A percentile compares a stretch with the other conserved stretches of the same genome.
Evolutionary conservation across 805 yeast species (phyloP).

Genomic region (Starmerella vitae): DNA sequence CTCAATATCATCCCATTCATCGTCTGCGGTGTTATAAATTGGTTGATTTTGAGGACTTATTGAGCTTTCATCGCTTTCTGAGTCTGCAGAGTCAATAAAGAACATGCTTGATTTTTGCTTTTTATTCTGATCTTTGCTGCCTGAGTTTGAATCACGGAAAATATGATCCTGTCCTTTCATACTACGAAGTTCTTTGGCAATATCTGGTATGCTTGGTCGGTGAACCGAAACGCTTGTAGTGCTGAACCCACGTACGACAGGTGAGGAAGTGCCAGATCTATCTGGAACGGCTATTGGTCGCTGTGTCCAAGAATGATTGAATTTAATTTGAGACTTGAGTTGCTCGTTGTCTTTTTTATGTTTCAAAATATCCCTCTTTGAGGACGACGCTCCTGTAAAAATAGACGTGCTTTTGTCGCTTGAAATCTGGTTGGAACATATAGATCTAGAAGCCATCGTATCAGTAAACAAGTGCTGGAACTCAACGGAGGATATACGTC

Average conservation of each 20-base stretch:
- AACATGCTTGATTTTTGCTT: constrained; percentile 28
- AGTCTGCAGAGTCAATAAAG: constrained; percentile 30
- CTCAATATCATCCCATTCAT: constrained; percentile 18
- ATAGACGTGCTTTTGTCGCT: too few relatives aligned
- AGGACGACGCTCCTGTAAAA: too few relatives aligned
- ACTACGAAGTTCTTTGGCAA: not conserved
- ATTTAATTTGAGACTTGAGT: too few relatives aligned
- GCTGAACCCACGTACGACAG: constrained; percentile 29
- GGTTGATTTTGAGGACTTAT: constrained; percentile 12
- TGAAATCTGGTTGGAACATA: too few relatives aligned
- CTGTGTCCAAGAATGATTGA: too few relatives aligned
- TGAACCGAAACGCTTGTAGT: constrained; percentile 26
- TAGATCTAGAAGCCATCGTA: too few relatives aligned
- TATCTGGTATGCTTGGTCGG: constrained; percentile 8
- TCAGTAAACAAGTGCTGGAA: constrained; percentile 10
- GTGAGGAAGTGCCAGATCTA: constrained; percentile 1
- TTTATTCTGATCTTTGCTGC: not conserved
- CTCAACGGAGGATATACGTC: constrained; percentile 12
- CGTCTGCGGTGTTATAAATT: not conserved
- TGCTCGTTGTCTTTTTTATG: too few relatives aligned
- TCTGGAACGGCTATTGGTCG: too few relatives aligned
- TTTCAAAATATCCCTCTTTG: too few relatives aligned
- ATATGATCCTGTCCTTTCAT: too few relatives aligned
- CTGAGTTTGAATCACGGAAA: too few relatives aligned
- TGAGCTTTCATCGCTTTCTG: constrained; percentile 22